Base-by-base conservation (phyloP, 129 eudicot genomes). In the Centella asiatica region DNA sequence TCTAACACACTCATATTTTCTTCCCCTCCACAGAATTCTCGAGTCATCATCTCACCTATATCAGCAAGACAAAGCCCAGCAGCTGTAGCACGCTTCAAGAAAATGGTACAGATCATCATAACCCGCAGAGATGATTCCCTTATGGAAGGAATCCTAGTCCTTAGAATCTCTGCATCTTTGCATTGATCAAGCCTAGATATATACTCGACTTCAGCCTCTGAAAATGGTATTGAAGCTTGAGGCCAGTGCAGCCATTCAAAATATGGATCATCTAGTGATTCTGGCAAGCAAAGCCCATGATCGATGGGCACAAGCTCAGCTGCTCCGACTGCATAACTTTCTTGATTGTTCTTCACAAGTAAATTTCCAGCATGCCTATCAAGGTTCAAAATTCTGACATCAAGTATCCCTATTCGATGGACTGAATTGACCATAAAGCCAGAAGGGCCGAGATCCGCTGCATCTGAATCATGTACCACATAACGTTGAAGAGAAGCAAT, bases 241-340 rank as follows among this genome's bases (percentile, higher is more conserved):
- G 99, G 96, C 96, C 99, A 93, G 28, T 93, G 96, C 15, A 84
- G 62, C 99, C 99, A 93, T 78, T 93, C 99, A 11, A 87, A 93
- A 73, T 93, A 93, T 2, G 99, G 96, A 66, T 87, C 99, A 42
- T 93, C 99, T 19, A 93, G 76, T 57, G 92, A 69, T 47, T 87
- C 95, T 2, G 99, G 99, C 27, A 93, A 76, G 76, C 99, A 93
- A 66, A 93, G 78, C 62, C 99, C 99, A 47, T 93, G 99, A 68
- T 93, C 96, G 42, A 93, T 93, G 7, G 99, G 99, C 61, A 87
- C 78, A 24, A 93, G 87, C 65, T 93, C 90, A 29, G 81, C 77
- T 47, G 52, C 70, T 51, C 87, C 86, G 70, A 74, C 80, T 60
- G 77, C 75, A 49, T 76, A 76, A 20, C 74, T 58, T 44, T 83